These are phyloP conservation scores for Lepidopterella palustris DNA, from an alignment of 495 filamentous ascomycete species.

Conservation along the genomic window DNA sequence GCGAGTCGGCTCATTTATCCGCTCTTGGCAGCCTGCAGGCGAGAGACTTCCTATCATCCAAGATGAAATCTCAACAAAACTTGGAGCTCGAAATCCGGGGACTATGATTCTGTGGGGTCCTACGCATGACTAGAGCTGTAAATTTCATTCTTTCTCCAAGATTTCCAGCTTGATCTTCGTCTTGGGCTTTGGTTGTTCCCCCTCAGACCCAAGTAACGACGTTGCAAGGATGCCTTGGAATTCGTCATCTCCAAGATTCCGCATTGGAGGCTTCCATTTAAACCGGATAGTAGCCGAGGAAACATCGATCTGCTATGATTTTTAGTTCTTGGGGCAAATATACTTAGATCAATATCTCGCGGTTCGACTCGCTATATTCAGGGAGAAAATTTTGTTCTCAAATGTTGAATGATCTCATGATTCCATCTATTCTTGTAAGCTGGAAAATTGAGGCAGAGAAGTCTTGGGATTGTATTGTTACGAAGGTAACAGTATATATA, in stretches of 20 bases:
- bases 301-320: too few species aligned
- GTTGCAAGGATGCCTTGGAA: conserved; percentile 1
- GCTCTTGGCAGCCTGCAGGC: background rate
- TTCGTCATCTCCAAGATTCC: conserved; percentile 3
- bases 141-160: conserved; percentile 13
- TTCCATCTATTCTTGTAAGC: conserved; percentile 7
- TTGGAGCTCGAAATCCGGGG: background rate
- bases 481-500: too few species aligned
- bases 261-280: background rate
- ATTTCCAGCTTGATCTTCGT: conserved; percentile 2
- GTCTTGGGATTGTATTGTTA: too few species aligned
- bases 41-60: background rate
- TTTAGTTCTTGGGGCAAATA: too few species aligned
- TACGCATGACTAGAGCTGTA: conserved; percentile 5
- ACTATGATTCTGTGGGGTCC: conserved; percentile 5
- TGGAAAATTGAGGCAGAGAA: too few species aligned
- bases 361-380: background rate
- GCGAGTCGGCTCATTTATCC: background rate
- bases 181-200: conserved; percentile 3
- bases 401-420: background rate
- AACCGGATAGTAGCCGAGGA: background rate
- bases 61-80: conserved; percentile 3
- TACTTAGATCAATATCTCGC: background rate
- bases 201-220: background rate
- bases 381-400: background rate